Evolutionary conservation across 2,329 filamentous ascomycete genomes (phyloP), one percentile per base, ranked within the genome.

Genomic region (Alternaria triticimaculans): DNA sequence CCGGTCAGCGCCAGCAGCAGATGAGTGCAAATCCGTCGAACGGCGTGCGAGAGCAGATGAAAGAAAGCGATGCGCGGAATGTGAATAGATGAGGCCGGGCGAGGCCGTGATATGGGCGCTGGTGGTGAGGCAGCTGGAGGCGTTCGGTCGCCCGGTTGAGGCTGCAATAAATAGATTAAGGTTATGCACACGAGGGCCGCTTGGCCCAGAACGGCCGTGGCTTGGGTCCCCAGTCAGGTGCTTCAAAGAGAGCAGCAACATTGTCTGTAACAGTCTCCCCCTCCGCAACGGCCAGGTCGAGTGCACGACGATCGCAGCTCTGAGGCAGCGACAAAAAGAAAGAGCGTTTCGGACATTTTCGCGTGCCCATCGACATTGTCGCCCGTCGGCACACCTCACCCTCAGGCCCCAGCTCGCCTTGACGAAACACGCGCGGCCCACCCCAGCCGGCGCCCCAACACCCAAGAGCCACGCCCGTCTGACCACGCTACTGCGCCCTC

Each of bases 361-460:
- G 57, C 48, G 53, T 61, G 28, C 56, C 23, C 46, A 33, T 55
- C 30, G 41, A 30, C 41, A 56, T 44, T 60, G 62, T 58, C 58
- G 51, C 46, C 51, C 61, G 61, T 48, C 63, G 62, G 67, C 67
- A 68, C 61, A 62, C 51, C 49, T 49, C 65, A 65, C 57, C 46
- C 37, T 49, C 66, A 59, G 68, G 68, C 66, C 66, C 62, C 50
- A 50, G 66, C 68, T 62, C 58, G 44, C 54, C 26, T 30, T 64
- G 62, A 65, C 68, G 68, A 70, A 70, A 70, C 67, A 67, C 65
- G 65, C 62, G 65, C 57, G 65, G 66, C 65, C 65, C 56, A 58
- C 67, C 63, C 62, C 37, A 41, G 37, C 37, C 37, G 37, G 37
- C n/a, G 37, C 37, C 37, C 64, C 64, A 67, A 65, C 64, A 67